Base-by-base conservation (phyloP, 257 asterid genomes). In the Capsicum rhomboideum region DNA sequence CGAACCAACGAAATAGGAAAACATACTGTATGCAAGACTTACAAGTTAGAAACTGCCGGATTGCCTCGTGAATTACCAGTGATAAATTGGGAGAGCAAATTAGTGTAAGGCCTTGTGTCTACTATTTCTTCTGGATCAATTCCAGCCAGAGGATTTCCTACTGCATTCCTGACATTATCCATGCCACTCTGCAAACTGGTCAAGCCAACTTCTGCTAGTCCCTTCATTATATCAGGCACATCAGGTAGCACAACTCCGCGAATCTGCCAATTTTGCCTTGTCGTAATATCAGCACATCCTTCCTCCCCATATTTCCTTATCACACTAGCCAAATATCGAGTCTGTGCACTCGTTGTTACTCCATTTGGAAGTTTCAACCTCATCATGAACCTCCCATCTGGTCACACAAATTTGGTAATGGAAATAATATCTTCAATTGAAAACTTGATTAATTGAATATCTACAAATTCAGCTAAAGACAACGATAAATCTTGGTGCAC, bases 371-470 rank as follows among this genome's bases (percentile, higher is more conserved):
- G 98, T 93, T 96, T 96, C 69, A 96, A 87, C 72, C 99, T 91
- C 99, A 96, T 94, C 99, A 96, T 96, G 88, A 96, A 96, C 64
- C 99, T 86, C 26, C 98, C 99, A 87, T 94, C 99, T 96, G 90
- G 12, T 82, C 55, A 85, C 31, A 26, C 2, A 61, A 16, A 40
- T 81, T 59, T 34, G 40, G 42, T 61, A 23, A 59, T 42, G 68
- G n/a, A 46, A 54, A 75, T n/a, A 42, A 46, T 14, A 16, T 75
- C 59, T 14, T 67, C 5, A 29, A 31, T 29, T 67, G 14, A 7
- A 16, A n/a, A 17, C n/a, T 28, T 11, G 61, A 28, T 7, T 64
- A 16, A 13, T 6, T 13, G 2, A 29, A 66, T 31, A 26, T 4
- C 40, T 4, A 77, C 7, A 49, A 77, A 14, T 49, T 77, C 26